phyloP scores from a whole-genome alignment of 1,284 basidiomycete species.

The Thecaphora thlaspeos region DNA sequence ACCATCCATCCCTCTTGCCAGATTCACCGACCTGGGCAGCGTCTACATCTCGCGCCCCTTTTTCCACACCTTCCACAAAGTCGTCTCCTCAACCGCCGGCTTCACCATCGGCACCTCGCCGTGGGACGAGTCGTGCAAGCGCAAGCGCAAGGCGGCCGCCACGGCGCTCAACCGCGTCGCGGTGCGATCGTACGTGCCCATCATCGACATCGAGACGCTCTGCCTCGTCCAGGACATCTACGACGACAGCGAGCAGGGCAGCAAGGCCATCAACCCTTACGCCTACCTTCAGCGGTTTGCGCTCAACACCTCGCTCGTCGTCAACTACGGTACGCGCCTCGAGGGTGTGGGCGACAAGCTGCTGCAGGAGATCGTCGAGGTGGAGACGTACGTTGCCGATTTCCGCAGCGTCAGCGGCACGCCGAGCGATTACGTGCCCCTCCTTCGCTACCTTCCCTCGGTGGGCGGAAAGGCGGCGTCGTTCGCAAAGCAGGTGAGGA shows the following conservation, averaged over 20 bases:
- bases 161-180: conserved; percentile 30
- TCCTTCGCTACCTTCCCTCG: conserved; percentile 18
- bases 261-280: conserved; percentile 15
- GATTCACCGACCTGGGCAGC: conserved; percentile 27
- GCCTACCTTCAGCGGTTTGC: conserved; percentile 28
- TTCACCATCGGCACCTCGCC: conserved; percentile 36
- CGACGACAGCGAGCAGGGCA: conserved; percentile 5
- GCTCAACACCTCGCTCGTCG: conserved; percentile 28
- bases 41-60: conserved; percentile 32
- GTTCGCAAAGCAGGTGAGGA: conserved; percentile 14
- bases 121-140: conserved; percentile 37
- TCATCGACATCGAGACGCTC: conserved; percentile 33
- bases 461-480: conserved; percentile 1
- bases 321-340: conserved; percentile 26
- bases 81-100: conserved; percentile 29
- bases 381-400: conserved; percentile 36
- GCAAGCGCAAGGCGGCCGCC: conserved; percentile 27
- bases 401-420: conserved; percentile 28
- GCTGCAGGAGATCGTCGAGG: conserved; percentile 28
- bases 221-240: conserved; percentile 29
- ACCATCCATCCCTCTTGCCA: no score
- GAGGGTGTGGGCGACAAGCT: conserved; percentile 25
- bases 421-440: conserved; percentile 25
- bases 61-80: conserved; percentile 35
- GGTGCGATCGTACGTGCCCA: conserved; percentile 30